phyloP scores from a whole-genome alignment of 2,329 filamentous ascomycete species.

The Fusarium xyrophilum region DNA sequence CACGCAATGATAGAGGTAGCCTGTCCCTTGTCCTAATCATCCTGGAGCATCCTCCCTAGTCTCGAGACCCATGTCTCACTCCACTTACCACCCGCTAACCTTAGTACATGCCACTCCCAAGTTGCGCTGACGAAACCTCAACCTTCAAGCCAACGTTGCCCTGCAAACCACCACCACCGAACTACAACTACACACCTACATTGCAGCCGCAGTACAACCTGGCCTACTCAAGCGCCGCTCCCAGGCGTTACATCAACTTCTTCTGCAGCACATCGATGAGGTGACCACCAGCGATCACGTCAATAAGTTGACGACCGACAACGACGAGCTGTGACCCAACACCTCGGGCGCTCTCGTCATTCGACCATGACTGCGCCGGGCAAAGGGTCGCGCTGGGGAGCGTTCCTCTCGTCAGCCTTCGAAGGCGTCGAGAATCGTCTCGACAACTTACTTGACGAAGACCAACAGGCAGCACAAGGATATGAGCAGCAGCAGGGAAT shows the following conservation, averaged over 20 bases:
- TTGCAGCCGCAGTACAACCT: background rate
- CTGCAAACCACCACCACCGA: conserved; percentile 6
- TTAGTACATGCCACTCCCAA: conserved; percentile 17
- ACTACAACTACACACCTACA: background rate
- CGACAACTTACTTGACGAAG: conserved; percentile 88
- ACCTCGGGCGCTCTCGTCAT: conserved; percentile 17
- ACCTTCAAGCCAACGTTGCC: conserved; percentile 19
- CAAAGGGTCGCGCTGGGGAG: conserved; percentile 72
- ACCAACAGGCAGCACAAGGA: conserved; percentile 43
- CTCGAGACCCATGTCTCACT: conserved; percentile 4
- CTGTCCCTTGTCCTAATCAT: background rate
- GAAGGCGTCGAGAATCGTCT: conserved; percentile 92
- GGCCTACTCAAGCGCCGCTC: background rate
- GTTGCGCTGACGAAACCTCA: conserved; percentile 32
- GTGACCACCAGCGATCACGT: conserved; percentile 31
- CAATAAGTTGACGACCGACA: conserved; percentile 32
- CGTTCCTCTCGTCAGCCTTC: conserved; percentile 86
- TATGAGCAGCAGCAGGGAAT: conserved; percentile 36
- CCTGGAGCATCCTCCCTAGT: background rate
- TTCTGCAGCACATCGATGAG: conserved; percentile 22
- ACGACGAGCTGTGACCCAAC: conserved; percentile 11
- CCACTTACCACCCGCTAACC: conserved; percentile 17
- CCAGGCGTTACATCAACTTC: background rate
- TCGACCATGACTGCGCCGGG: conserved; percentile 58
- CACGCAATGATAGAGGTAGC: background rate